Evolutionary conservation across 2,329 filamentous ascomycete species (phyloP), one percentile per base, ranked within the genome.

Genomic region (Stagonosporopsis chrysanthemi): DNA sequence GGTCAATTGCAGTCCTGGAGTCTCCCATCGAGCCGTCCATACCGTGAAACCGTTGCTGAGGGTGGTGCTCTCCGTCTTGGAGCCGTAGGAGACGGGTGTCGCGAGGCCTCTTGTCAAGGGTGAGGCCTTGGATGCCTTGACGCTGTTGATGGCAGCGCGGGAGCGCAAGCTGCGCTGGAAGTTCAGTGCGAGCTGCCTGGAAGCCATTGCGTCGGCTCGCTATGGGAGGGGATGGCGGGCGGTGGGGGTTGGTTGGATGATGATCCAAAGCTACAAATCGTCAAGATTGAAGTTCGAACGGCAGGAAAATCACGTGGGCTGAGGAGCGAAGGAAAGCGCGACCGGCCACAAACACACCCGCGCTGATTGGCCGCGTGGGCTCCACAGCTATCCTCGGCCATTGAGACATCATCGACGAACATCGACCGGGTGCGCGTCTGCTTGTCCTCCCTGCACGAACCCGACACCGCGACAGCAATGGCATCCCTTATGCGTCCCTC

Each of bases 11-110:
- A 62, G 62, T 65, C 61, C 63, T 60, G 23, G 44, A 17, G 57
- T 54, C 41, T 65, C 48, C 26, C 35, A 42, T 22, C 33, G 46
- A 26, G 43, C 60, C 62, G 53, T 57, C 62, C 83, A 65, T 84
- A 97, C 94, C 75, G 95, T 99, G 84, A 99, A 87, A 80, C 95
- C 95, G 85, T 98, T 99, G 83, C 89, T 91, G 77, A 99, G 86
- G 53, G 95, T 99, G 64, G 95, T 98, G 74, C 91, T 93, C 86
- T 98, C 90, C 73, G 93, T 97, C 84, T 91, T 94, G 84, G 88
- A 83, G 80, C 88, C 86, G 73, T 81, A 76, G 73, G 75, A 70
- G 67, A 95, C 88, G 72, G 94, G 93, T 69, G 93, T 94, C 75
- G 94, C 94, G 78, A 97, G 92, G 77, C 90, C 90, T 84, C 94